phyloP scores from a whole-genome alignment of 768 basidiomycete genomes.

The Pisolithus sp. region DNA sequence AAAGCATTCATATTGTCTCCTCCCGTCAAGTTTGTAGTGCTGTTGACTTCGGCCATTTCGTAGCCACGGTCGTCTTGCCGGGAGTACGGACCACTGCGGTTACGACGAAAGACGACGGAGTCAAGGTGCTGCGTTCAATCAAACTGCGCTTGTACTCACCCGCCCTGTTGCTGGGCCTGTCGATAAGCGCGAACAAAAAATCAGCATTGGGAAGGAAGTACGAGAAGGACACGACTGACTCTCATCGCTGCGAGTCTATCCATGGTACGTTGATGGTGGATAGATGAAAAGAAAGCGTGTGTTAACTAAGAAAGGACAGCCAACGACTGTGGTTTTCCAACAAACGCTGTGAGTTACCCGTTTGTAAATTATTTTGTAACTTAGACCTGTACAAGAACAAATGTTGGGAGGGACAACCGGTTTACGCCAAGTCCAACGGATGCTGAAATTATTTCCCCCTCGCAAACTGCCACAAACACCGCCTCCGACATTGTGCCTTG shows the following conservation, averaged over 20 bases:
- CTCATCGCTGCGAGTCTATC: slow-evolving; percentile 88
- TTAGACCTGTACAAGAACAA: too few species aligned
- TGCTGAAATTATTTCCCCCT: not conserved
- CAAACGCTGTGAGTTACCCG: too few species aligned
- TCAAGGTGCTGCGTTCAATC: slow-evolving; percentile 3
- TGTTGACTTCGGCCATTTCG: slow-evolving; percentile 69
- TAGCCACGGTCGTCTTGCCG: slow-evolving; percentile 56
- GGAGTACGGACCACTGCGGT: slow-evolving; percentile 57
- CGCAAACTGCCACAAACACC: slow-evolving; percentile 5
- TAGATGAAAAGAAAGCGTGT: slow-evolving; percentile 12
- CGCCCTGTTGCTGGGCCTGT: slow-evolving; percentile 66
- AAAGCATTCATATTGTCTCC: slow-evolving; percentile 60
- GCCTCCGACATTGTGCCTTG: not conserved
- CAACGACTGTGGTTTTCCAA: too few species aligned
- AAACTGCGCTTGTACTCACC: slow-evolving; percentile 31
- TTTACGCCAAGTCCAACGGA: not conserved
- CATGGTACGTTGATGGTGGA: slow-evolving; percentile 46
- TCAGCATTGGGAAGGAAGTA: slow-evolving; percentile 4
- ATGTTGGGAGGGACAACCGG: too few species aligned
- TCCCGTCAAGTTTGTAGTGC: slow-evolving; percentile 43
- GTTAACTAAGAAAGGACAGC: not conserved
- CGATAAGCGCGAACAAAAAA: not conserved
- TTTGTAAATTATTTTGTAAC: too few species aligned
- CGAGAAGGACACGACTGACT: slow-evolving; percentile 34
- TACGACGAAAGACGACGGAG: slow-evolving; percentile 11